phyloP scores from a whole-genome alignment of 805 yeast species.

The Sugiyamaella americana region DNA sequence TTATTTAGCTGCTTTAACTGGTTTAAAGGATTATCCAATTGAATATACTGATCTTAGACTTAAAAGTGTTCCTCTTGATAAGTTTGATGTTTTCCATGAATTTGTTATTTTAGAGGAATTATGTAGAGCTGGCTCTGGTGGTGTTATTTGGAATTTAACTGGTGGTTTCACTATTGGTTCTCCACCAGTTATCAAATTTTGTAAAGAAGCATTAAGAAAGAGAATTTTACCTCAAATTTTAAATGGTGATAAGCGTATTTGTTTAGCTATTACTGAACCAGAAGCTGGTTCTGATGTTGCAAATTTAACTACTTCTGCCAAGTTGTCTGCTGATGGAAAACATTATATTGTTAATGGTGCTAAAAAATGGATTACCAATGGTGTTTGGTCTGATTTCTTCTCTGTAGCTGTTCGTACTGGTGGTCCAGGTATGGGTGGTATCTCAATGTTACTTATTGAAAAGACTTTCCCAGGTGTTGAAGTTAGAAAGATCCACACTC shows the following conservation, averaged over 20 bases:
- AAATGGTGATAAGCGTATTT: conserved; percentile 35
- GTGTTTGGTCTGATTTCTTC: conserved; percentile 38
- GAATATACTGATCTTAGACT: conserved; percentile 34
- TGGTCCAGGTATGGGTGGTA: conserved; percentile 35
- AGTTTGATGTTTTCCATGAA: conserved; percentile 38
- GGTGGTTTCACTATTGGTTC: conserved; percentile 39
- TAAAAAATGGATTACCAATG: conserved; percentile 43
- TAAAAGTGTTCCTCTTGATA: conserved; percentile 34
- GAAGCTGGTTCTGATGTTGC: conserved; percentile 43
- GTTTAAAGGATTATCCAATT: conserved; percentile 31
- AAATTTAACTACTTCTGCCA: conserved; percentile 35
- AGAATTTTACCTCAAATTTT: conserved; percentile 35
- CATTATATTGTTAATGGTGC: conserved; percentile 37
- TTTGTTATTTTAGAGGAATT: conserved; percentile 35
- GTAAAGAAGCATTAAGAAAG: conserved; percentile 28
- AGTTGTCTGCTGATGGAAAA: conserved; percentile 35
- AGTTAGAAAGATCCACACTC: conserved; percentile 35
- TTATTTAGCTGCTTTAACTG: conserved; percentile 36
- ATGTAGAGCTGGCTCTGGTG: conserved; percentile 37
- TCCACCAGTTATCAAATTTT: conserved; percentile 37
- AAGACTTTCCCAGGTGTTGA: conserved; percentile 33
- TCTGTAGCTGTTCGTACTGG: conserved; percentile 43
- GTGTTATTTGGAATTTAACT: conserved; percentile 35
- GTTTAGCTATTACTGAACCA: conserved; percentile 40
- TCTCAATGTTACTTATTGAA: conserved; percentile 36